phyloP scores from a whole-genome alignment of 495 filamentous ascomycete species.

The Aspergillus biplanus region DNA sequence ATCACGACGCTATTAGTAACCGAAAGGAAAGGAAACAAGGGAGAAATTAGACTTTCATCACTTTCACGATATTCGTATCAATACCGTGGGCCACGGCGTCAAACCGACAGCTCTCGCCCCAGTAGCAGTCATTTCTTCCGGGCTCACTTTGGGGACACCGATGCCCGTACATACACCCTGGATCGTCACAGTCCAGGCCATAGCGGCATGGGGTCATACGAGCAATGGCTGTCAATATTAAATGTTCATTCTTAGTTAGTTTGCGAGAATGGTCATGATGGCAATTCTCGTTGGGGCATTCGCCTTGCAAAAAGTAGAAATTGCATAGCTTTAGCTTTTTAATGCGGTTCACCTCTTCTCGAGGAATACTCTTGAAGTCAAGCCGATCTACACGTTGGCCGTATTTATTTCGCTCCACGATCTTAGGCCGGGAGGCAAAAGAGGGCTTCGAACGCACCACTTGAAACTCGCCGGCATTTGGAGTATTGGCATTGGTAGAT shows the following conservation, averaged over 20 bases:
- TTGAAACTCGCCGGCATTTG: slow-evolving; percentile 40
- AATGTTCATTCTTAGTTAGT: slow-evolving; percentile 66
- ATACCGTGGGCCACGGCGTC: slow-evolving; percentile 52
- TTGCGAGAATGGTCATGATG: slow-evolving; percentile 76
- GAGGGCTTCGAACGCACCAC: slow-evolving; percentile 55
- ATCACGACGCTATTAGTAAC: background rate
- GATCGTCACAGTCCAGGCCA: slow-evolving; percentile 72
- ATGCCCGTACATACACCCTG: slow-evolving; percentile 87
- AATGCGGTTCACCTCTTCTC: slow-evolving; percentile 60
- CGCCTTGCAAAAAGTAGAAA: slow-evolving; percentile 76
- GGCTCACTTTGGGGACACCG: slow-evolving; percentile 53
- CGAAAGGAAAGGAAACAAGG: slow-evolving; percentile 8
- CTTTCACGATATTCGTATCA: slow-evolving; percentile 55
- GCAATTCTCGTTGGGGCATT: slow-evolving; percentile 73
- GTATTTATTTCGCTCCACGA: slow-evolving; percentile 68
- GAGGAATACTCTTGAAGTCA: slow-evolving; percentile 56
- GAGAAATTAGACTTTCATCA: slow-evolving; percentile 49
- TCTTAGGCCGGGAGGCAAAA: slow-evolving; percentile 52
- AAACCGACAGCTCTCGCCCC: slow-evolving; percentile 57
- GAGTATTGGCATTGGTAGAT: slow-evolving; percentile 39
- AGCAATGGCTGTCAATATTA: slow-evolving; percentile 69
- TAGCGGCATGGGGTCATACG: slow-evolving; percentile 78
- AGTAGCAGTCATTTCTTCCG: slow-evolving; percentile 54
- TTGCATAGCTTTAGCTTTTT: slow-evolving; percentile 83
- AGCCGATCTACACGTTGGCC: slow-evolving; percentile 72